Percentiles rank a stretch among this genome's conserved stretches.
Evolutionary conservation across 371 early-diverging fungal species (phyloP).

Genomic region (Catenaria anguillulae): DNA sequence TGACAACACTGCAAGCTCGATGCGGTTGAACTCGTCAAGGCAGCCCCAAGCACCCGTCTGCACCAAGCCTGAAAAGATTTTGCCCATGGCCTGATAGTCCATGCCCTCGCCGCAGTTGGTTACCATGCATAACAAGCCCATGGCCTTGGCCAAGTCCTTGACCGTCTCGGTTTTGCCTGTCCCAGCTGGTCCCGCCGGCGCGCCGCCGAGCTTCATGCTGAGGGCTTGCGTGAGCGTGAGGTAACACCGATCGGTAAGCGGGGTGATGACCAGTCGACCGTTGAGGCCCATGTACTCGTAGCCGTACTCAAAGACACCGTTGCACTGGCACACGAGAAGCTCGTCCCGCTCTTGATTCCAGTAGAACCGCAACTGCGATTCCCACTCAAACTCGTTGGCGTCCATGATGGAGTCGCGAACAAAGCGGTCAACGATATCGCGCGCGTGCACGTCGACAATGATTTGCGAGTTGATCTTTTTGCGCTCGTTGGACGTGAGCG

Average conservation of each 20-base stretch:
- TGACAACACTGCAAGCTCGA: conserved; percentile 37
- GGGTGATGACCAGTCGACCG: conserved; percentile 39
- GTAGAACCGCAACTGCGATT: conserved; percentile 37
- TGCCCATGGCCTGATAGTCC: conserved; percentile 41
- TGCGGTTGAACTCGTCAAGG: conserved; percentile 54
- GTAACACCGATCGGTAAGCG: conserved; percentile 39
- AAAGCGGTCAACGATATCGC: conserved; percentile 42
- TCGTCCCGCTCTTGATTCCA: conserved; percentile 32
- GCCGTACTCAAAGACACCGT: conserved; percentile 43
- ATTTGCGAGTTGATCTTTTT: conserved; percentile 43
- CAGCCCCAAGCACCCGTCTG: conserved; percentile 46
- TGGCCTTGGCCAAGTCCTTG: conserved; percentile 39
- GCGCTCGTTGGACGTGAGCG: conserved; percentile 32
- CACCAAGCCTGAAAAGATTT: conserved; percentile 40
- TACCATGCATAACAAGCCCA: conserved; percentile 41
- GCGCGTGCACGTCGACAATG: conserved; percentile 42
- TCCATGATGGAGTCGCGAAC: conserved; percentile 40
- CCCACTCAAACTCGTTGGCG: conserved; percentile 41
- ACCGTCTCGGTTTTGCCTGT: conserved; percentile 55
- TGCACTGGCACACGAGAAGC: conserved; percentile 32
- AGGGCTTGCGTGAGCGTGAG: conserved; percentile 38
- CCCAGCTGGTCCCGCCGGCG: conserved; percentile 38
- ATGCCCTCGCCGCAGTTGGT: conserved; percentile 50
- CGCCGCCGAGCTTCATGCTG: conserved; percentile 37
- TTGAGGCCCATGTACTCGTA: conserved; percentile 45